These are phyloP conservation scores for Diphasiastrum complanatum DNA, from an alignment of 83 land plant species.

Conservation along the genomic window DNA sequence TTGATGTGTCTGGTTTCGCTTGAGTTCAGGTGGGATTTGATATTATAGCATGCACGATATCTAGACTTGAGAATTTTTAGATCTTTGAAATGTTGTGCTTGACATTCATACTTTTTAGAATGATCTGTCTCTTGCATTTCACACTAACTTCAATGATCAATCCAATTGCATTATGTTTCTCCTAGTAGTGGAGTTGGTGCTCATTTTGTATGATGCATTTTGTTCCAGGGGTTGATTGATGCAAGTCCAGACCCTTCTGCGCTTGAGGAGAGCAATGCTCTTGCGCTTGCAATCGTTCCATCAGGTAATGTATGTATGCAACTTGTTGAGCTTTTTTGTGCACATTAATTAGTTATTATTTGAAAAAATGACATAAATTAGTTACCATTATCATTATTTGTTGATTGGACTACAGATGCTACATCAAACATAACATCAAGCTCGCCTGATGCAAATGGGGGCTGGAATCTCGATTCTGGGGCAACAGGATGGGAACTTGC, in stretches of 20 bases:
- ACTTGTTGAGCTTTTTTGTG: background rate
- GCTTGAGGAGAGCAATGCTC: constrained; percentile 67
- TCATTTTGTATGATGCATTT: no score
- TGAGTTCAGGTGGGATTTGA: no score
- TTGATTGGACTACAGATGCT: constrained; percentile 1
- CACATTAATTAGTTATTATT: background rate
- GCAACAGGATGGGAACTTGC: constrained; percentile 89
- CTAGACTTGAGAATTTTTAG: background rate
- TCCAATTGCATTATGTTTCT: no score
- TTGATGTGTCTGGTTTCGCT: no score
- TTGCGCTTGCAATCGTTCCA: constrained; percentile 82
- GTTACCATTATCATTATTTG: background rate
- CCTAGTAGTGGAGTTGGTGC: no score
- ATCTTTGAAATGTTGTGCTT: background rate
- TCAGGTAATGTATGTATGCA: constrained; percentile 32
- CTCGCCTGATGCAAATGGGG: constrained; percentile 27
- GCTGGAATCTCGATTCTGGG: constrained; percentile 25
- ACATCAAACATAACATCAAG: constrained; percentile 32
- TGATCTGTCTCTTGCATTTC: no score
- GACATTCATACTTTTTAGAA: no score
- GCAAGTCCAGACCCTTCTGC: constrained; percentile 44
- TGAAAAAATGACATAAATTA: background rate
- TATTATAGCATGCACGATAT: background rate
- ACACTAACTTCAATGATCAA: no score
- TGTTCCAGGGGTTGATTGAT: constrained; percentile 62